Evolutionary conservation across 2,329 filamentous ascomycete genomes (phyloP), one percentile per base, ranked within the genome.

Genomic region (Diplodia seriata): DNA sequence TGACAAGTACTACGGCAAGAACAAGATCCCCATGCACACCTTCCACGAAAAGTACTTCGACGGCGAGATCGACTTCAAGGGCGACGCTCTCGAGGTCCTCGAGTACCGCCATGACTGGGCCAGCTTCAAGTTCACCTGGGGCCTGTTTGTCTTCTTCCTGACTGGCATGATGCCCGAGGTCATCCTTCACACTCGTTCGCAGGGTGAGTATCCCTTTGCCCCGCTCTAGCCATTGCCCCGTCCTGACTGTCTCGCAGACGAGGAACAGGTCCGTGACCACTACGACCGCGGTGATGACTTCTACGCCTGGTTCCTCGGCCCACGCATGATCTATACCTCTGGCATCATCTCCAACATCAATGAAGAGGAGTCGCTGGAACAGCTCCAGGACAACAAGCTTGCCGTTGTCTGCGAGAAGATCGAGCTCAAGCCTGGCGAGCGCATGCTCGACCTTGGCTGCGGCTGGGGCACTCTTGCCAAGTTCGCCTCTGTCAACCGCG

Each of bases 31-130:
- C 66, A 90, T 96, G 85, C 90, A 97, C 84, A 96, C 93, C 29
- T 98, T 98, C 85, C 90, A 96, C 78, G 94, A 97, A 82, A 97
- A 94, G 91, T 98, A 97, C 86, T 97, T 98, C 81, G 91, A 95
- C 77, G 93, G 92, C 69, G 89, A 97, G 68, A 93, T 97, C 71
- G 93, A 97, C 74, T 94, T 97, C 86, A 98, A 97, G 80, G 94
- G 93, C 68, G 95, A 98, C 81, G 88, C 86, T 75, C 86, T 98
- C 70, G 94, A 98, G 77, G 85, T 92, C 57, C 83, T 98, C 81
- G 95, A 98, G 82, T 95, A 95, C 84, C 87, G 95, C 76, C 94
- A 98, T 79, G 95, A 99, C 81, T 98, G 95, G 95, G 92, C 93
- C 73, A 95, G 87, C 85, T 97, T 97, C 85, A 87, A 89, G 76